Evolutionary conservation across 2,329 filamentous ascomycete genomes (phyloP).

Genomic region (Dactylellina haptotyla): DNA sequence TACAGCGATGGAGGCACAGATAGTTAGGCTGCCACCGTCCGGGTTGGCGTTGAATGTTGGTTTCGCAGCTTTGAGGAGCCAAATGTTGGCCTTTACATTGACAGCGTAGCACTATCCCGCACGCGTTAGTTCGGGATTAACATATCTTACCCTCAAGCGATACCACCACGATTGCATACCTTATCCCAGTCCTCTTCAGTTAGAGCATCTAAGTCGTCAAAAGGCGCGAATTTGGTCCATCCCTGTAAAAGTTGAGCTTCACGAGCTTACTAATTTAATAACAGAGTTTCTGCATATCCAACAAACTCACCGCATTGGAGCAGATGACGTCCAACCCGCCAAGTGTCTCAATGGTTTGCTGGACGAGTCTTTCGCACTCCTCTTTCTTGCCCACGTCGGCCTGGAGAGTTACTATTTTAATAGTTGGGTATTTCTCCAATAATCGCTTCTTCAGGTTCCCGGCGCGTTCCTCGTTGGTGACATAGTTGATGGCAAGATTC

Average conservation of each 20-base stretch:
- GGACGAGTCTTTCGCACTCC: conserved; percentile 71
- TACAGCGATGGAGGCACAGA: conserved; percentile 70
- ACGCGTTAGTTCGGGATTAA: no score
- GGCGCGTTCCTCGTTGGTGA: conserved; percentile 70
- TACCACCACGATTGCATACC: conserved; percentile 63
- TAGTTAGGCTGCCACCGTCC: conserved; percentile 72
- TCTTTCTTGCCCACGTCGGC: conserved; percentile 72
- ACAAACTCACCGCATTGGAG: conserved; percentile 72
- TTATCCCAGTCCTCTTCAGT: conserved; percentile 73
- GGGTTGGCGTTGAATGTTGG: conserved; percentile 71
- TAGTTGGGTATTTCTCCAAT: conserved; percentile 63
- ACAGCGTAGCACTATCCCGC: conserved; percentile 61
- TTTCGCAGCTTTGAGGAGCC: conserved; percentile 69
- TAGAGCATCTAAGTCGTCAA: conserved; percentile 69
- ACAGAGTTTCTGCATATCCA: neutral
- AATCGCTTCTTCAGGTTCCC: conserved; percentile 69
- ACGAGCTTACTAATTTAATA: neutral
- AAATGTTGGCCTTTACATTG: conserved; percentile 69
- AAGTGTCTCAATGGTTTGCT: conserved; percentile 69
- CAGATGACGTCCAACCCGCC: conserved; percentile 80
- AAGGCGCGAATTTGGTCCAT: conserved; percentile 71
- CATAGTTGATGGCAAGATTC: conserved; percentile 79
- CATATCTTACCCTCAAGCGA: no score
- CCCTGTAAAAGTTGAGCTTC: conserved; percentile 62
- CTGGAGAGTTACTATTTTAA: conserved; percentile 69